phyloP scores from a whole-genome alignment of 164 flowering plant genomes.

The Macadamia integrifolia region DNA sequence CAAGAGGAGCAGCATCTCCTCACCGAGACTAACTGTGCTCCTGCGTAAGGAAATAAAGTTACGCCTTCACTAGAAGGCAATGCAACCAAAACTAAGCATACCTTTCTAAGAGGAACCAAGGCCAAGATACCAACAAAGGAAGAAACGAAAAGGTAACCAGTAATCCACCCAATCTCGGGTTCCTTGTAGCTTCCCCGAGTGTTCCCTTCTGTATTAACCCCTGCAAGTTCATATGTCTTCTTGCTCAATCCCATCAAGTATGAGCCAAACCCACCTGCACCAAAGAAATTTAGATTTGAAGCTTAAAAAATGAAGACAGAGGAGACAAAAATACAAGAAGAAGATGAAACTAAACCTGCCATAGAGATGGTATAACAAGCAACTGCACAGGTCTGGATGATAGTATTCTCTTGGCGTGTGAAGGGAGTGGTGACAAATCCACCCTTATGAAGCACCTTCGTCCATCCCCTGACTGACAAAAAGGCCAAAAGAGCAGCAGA shows the following conservation, averaged over 20 bases:
- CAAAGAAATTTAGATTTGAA: too few species aligned
- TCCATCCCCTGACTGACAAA: constrained; percentile 63
- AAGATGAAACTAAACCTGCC: constrained; percentile 48
- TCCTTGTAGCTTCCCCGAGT: constrained; percentile 49
- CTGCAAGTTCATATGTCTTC: constrained; percentile 69
- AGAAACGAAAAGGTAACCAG: constrained; percentile 54
- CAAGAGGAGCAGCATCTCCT: too few species aligned
- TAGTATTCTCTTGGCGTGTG: constrained; percentile 84
- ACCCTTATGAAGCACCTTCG: constrained; percentile 44
- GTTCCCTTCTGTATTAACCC: constrained; percentile 55
- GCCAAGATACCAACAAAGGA: constrained; percentile 84
- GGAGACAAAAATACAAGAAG: neutral
- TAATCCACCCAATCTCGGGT: constrained; percentile 84
- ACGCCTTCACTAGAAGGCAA: too few species aligned
- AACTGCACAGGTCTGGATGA: constrained; percentile 88
- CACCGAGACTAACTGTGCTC: too few species aligned
- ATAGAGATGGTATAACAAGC: constrained; percentile 83
- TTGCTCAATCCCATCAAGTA: constrained; percentile 70
- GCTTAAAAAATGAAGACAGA: neutral
- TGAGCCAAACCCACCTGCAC: constrained; percentile 85
- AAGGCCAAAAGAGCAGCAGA: constrained; percentile 92
- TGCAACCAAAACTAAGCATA: neutral
- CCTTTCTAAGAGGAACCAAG: constrained; percentile 86
- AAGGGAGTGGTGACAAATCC: constrained; percentile 59
- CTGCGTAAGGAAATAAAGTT: too few species aligned